Conservation (phyloP, 495 filamentous ascomycete genomes). For the Tirmania nivea region DNA sequence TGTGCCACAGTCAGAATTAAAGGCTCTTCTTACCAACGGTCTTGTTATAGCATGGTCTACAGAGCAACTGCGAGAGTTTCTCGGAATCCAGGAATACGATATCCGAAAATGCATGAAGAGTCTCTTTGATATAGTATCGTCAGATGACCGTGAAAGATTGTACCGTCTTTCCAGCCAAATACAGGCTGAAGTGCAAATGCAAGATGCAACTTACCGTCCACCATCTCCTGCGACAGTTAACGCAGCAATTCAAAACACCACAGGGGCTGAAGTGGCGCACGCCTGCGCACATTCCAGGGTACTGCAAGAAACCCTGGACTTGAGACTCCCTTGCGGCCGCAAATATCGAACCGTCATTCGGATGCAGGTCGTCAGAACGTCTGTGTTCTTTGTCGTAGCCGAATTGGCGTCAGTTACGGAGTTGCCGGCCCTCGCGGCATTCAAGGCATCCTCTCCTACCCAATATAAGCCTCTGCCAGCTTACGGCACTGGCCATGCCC, state of each 20-base stretch:
- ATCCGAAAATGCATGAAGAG: slow-evolving; percentile 20
- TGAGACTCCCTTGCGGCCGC: slow-evolving; percentile 18
- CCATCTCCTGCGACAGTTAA: slow-evolving; percentile 23
- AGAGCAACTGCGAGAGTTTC: slow-evolving; percentile 27
- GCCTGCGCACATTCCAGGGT: slow-evolving; percentile 12
- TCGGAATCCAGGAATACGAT: slow-evolving; percentile 24
- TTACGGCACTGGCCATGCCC: no score
- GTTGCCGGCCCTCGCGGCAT: slow-evolving; percentile 4
- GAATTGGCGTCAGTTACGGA: slow-evolving; percentile 15
- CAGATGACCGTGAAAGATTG: slow-evolving; percentile 30
- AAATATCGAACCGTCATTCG: slow-evolving; percentile 14
- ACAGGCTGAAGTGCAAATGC: slow-evolving; percentile 27
- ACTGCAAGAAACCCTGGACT: slow-evolving; percentile 15
- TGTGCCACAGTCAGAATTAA: slow-evolving; percentile 25
- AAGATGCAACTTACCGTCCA: slow-evolving; percentile 33
- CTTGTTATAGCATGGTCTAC: slow-evolving; percentile 34
- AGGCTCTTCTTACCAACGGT: slow-evolving; percentile 34
- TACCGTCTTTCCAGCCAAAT: slow-evolving; percentile 25
- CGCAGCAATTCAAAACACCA: slow-evolving; percentile 12
- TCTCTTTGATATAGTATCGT: slow-evolving; percentile 28
- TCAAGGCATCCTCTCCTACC: not conserved
- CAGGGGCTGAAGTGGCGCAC: slow-evolving; percentile 8
- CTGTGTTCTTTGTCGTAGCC: slow-evolving; percentile 20
- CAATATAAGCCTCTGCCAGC: not conserved
- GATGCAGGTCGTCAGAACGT: slow-evolving; percentile 18